phyloP scores from a whole-genome alignment of 257 asterid species.

The Capsicum pubescens region DNA sequence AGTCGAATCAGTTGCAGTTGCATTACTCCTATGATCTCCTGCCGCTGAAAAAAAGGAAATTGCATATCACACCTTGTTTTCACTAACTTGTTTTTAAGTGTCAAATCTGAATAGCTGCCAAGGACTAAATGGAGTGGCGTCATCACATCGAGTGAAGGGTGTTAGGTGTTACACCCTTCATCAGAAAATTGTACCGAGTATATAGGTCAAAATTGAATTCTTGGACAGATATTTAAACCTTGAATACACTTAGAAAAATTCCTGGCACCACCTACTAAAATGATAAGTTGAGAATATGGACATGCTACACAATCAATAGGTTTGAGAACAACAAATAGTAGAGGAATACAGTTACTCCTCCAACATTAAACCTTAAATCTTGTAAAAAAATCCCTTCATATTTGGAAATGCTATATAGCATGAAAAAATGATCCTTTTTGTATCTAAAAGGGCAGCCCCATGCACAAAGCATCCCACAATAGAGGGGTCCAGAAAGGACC shows the following conservation, averaged over 20 bases:
- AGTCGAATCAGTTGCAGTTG: conserved; percentile 31
- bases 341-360: background rate
- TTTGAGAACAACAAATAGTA: background rate
- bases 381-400: background rate
- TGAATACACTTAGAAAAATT: background rate
- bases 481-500: no score
- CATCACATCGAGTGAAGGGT: background rate
- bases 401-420: background rate
- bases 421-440: background rate
- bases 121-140: background rate
- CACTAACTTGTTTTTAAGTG: background rate
- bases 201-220: background rate
- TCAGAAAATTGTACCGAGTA: background rate
- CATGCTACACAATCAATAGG: background rate
- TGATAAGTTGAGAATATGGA: background rate
- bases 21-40: conserved; percentile 44
- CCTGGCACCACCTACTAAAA: background rate
- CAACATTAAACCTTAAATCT: background rate
- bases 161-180: background rate
- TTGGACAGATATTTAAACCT: background rate
- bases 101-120: conserved; percentile 8
- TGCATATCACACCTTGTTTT: background rate
- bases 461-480: no score
- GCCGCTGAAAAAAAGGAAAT: conserved; percentile 15
- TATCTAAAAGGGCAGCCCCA: background rate